Base-by-base conservation (phyloP, 805 yeast species). In the Spathaspora boniae region DNA sequence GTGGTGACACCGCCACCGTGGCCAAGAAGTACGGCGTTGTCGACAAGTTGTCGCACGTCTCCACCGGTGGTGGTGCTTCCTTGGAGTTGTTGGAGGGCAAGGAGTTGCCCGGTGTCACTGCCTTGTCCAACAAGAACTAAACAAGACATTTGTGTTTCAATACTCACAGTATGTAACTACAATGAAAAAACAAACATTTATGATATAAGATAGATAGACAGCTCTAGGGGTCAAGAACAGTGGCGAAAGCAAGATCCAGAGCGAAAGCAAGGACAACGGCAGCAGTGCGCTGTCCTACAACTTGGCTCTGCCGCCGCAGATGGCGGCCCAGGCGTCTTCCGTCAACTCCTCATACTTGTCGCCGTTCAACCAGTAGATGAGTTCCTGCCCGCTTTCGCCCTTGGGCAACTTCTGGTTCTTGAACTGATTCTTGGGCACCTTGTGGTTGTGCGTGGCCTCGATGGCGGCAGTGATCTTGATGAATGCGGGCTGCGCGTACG, bases 11-110 rank as follows among this genome's bases (percentile, higher is more conserved):
- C 56, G 98, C 98, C 53, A 93, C 98, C 50, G 93, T 89, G 52
- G 96, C 96, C 60, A 91, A 91, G 87, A 93, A 93, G 78, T 93
- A 73, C 72, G 96, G 96, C 64, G 96, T 82, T 50, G 89, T 86
- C 54, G 96, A 86, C 64, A 86, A 93, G 77, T 79, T 93, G 58
- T 87, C 97, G 36, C 98, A 93, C 70, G 96, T 93, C 51, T 91
- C 98, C 52, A 93, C 98, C 47, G 98, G 98, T 74, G 98, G 98
- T 74, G 98, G 98, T 78, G 98, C 98, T 52, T 91, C 98, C 46
- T 80, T 93, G 65, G 98, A 93, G 74, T 82, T 93, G 63, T 81
- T 93, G 63, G 98, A 93, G 77, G 98, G 98, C 74, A 93, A 93
- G 81, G 93, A 76, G 55, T 79, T 93, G 58, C 98, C 98, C 57